These are phyloP conservation scores for Stygiomarasmius scandens DNA, from an alignment of 1,284 basidiomycete genomes.

Conservation along the genomic window DNA sequence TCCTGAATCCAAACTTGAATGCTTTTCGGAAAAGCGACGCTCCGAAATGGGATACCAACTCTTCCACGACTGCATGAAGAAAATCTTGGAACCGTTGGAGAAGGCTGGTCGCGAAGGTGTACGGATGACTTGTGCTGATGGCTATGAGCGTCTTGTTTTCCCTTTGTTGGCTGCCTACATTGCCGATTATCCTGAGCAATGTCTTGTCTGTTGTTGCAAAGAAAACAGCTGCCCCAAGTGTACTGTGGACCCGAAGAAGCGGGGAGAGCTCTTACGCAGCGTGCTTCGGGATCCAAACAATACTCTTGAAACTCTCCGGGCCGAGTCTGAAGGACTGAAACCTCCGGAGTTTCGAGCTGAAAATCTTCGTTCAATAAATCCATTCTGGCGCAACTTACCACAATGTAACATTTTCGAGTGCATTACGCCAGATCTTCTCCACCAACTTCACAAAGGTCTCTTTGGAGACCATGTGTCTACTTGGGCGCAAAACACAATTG, in stretches of 20 bases:
- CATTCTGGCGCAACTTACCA: constrained; percentile 27
- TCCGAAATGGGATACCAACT: no score
- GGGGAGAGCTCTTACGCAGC: no score
- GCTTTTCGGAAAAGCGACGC: no score
- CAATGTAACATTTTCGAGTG: no score
- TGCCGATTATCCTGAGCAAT: constrained; percentile 28
- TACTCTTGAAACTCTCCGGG: constrained; percentile 28
- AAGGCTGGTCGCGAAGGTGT: no score
- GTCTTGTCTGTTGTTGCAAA: constrained; percentile 25
- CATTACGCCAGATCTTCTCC: no score
- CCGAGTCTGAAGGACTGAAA: constrained; percentile 22
- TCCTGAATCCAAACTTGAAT: no score
- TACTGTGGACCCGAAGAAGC: constrained; percentile 11
- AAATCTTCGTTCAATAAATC: constrained; percentile 34
- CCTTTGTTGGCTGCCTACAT: constrained; percentile 25
- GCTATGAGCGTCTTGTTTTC: no score
- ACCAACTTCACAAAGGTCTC: no score
- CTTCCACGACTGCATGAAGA: no score
- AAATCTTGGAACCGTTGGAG: no score
- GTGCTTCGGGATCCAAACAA: background rate
- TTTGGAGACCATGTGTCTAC: no score
- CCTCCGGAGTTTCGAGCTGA: constrained; percentile 27
- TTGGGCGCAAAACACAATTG: constrained; percentile 13
- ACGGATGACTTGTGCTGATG: constrained; percentile 19
- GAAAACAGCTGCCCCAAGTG: constrained; percentile 23